Conservation (phyloP, 2,329 filamentous ascomycete genomes). For the Phaeosphaeriaceae sp. region DNA sequence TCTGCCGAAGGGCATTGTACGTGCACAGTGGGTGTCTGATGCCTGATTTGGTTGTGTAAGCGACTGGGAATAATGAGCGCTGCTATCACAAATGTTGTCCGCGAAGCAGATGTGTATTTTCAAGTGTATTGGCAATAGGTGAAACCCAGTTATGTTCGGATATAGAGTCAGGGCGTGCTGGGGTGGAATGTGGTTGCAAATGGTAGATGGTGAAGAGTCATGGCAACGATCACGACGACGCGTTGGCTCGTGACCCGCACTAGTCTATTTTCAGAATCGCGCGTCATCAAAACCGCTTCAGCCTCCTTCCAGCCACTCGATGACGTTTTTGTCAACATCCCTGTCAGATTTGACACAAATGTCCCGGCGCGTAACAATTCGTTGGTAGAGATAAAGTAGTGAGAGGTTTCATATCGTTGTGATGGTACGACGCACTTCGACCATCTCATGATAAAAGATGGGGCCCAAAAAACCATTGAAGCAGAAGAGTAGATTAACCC, state of each 20-base stretch:
- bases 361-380: too few relatives aligned
- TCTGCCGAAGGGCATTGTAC: constrained; percentile 30
- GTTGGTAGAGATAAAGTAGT: too few relatives aligned
- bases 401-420: too few relatives aligned
- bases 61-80: constrained; percentile 18
- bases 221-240: not conserved
- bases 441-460: too few relatives aligned
- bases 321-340: not conserved
- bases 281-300: constrained; percentile 23
- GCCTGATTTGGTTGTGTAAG: constrained; percentile 15
- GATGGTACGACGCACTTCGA: too few relatives aligned
- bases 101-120: not conserved
- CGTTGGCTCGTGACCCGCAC: not conserved
- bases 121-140: too few relatives aligned
- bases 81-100: constrained; percentile 4
- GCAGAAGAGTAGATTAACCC: not conserved
- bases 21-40: constrained; percentile 29
- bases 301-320: constrained; percentile 22
- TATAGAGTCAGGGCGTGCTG: constrained; percentile 20
- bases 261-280: constrained; percentile 3
- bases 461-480: too few relatives aligned
- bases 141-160: not conserved
- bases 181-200: constrained; percentile 18
- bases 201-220: not conserved
- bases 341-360: too few relatives aligned